Conservation (phyloP, 169 alveolate genomes). For the Plasmodium sp. region DNA sequence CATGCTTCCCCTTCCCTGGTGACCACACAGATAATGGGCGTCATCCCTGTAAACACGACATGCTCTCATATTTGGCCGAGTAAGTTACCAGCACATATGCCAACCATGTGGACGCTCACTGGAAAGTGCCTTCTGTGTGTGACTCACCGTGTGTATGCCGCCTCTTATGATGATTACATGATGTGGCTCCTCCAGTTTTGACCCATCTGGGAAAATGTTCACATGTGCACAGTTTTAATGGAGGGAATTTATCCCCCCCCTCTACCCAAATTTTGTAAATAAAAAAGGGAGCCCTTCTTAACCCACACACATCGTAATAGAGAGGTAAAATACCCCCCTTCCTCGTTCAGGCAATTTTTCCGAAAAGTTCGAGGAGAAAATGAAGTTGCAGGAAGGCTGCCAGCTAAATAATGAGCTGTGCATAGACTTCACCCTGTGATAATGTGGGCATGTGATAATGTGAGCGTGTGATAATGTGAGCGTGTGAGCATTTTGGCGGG, state of each 20-base stretch:
- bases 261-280: neutral
- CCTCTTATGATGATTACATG: neutral
- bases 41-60: slow-evolving; percentile 25
- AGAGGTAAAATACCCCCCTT: neutral
- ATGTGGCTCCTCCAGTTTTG: neutral
- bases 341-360: slow-evolving; percentile 53
- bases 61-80: slow-evolving; percentile 49
- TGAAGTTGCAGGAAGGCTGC: slow-evolving; percentile 63
- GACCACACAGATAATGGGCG: slow-evolving; percentile 44
- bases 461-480: neutral
- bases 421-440: slow-evolving; percentile 20
- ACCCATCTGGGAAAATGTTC: neutral
- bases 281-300: neutral
- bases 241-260: neutral
- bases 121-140: neutral
- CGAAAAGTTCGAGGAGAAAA: slow-evolving; percentile 54
- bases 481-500: neutral
- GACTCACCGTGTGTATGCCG: neutral
- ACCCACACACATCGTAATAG: neutral
- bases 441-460: no score
- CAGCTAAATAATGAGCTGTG: slow-evolving; percentile 64
- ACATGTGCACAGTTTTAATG: neutral
- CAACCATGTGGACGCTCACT: neutral
- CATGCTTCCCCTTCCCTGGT: neutral
- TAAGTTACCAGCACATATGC: neutral